These are phyloP conservation scores for Sugiyamaella marilandica DNA, from an alignment of 805 yeast species.

Conservation along the genomic window DNA sequence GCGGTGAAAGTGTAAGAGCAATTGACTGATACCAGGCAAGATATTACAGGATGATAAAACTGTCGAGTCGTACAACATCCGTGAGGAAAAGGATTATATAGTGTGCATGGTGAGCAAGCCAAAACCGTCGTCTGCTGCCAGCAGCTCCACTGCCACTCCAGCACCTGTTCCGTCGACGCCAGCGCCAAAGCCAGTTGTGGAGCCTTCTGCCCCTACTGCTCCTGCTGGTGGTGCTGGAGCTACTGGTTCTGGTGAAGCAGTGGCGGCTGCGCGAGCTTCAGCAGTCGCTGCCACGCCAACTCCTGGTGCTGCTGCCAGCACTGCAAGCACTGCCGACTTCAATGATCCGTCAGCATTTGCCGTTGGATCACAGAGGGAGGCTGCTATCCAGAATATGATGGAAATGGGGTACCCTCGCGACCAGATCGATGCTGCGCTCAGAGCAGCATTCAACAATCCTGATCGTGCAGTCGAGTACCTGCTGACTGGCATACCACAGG, in stretches of 20 bases:
- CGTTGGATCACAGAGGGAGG: constrained; percentile 71
- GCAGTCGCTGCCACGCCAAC: constrained; percentile 24
- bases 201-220: constrained; percentile 28
- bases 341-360: constrained; percentile 44
- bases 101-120: constrained; percentile 81
- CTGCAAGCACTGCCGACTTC: constrained; percentile 26
- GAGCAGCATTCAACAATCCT: constrained; percentile 95
- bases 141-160: constrained; percentile 24
- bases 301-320: constrained; percentile 23
- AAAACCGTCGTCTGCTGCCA: constrained; percentile 24
- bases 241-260: neutral
- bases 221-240: constrained; percentile 23
- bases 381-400: constrained; percentile 75
- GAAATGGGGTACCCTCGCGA: constrained; percentile 93
- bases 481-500: constrained; percentile 82
- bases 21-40: constrained; percentile 43
- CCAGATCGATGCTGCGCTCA: constrained; percentile 83
- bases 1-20: neutral
- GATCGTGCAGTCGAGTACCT: constrained; percentile 97
- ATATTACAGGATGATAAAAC: constrained; percentile 81
- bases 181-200: constrained; percentile 12
- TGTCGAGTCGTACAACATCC: constrained; percentile 65
- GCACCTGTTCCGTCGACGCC: constrained; percentile 13
- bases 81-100: constrained; percentile 77
- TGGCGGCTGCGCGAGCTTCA: constrained; percentile 27